Evolutionary conservation across 2,329 filamentous ascomycete genomes (phyloP).

Genomic region (Sporothrix humicola): DNA sequence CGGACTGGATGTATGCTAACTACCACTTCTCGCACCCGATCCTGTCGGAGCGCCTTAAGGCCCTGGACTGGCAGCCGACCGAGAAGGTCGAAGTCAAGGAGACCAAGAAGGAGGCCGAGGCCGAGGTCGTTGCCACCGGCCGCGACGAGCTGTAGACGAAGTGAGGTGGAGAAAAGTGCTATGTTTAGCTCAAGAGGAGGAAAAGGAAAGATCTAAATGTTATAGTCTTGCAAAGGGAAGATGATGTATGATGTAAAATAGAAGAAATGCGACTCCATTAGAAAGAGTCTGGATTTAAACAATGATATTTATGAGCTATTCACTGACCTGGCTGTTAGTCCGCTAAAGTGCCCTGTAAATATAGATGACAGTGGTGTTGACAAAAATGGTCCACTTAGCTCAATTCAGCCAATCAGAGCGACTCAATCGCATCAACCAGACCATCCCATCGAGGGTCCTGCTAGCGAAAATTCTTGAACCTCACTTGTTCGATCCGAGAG

Average conservation of each 20-base stretch:
- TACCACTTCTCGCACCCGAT: slow-evolving; percentile 99
- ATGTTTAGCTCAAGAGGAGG: neutral
- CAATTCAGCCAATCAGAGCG: slow-evolving; percentile 22
- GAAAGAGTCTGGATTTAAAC: neutral
- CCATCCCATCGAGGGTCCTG: slow-evolving; percentile 19
- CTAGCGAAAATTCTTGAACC: slow-evolving; percentile 24
- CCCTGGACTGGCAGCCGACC: slow-evolving; percentile 81
- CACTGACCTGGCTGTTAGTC: neutral
- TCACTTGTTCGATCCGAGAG: neutral
- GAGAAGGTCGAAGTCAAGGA: slow-evolving; percentile 52
- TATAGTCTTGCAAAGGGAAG: neutral
- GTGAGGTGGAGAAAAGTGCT: neutral
- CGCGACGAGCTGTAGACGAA: slow-evolving; percentile 69
- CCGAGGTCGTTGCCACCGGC: slow-evolving; percentile 68
- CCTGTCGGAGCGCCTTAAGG: slow-evolving; percentile 87
- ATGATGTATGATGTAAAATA: neutral
- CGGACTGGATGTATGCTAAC: slow-evolving; percentile 96
- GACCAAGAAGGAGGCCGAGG: slow-evolving; percentile 49
- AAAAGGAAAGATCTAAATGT: neutral
- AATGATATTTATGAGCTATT: slow-evolving; percentile 8
- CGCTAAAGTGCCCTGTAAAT: neutral
- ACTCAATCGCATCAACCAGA: slow-evolving; percentile 1
- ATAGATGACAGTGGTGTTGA: neutral
- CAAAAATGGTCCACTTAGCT: neutral
- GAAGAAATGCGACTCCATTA: neutral